Evolutionary conservation across 2,329 filamentous ascomycete genomes (phyloP).

Genomic region (Fusarium buxicola): DNA sequence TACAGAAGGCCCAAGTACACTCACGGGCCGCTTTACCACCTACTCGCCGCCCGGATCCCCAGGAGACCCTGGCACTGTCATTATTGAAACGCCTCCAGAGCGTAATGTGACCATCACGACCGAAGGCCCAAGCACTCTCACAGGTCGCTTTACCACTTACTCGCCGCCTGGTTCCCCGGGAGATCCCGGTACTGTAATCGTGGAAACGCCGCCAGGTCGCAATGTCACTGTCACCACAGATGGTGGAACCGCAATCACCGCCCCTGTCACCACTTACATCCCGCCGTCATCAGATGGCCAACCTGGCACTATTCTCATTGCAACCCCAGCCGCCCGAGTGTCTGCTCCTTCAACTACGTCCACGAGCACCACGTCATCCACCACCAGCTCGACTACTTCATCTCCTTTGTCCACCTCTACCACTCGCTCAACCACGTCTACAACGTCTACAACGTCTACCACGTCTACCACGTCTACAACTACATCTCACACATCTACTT

Average conservation of each 20-base stretch:
- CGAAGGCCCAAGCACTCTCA: conserved; percentile 5
- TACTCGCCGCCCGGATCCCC: neutral
- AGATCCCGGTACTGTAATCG: conserved; percentile 16
- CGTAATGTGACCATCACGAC: conserved; percentile 17
- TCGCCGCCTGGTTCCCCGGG: neutral
- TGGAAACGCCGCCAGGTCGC: conserved; percentile 5
- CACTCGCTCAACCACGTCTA: neutral
- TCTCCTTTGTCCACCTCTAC: neutral
- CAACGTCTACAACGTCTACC: neutral
- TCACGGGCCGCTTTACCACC: conserved; percentile 13
- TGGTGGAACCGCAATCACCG: conserved; percentile 18
- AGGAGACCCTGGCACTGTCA: conserved; percentile 23
- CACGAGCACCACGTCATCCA: neutral
- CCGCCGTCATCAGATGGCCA: conserved; percentile 17
- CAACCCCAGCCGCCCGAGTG: conserved; percentile 18
- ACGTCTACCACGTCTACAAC: neutral
- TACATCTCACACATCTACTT: neutral
- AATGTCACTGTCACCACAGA: conserved; percentile 24
- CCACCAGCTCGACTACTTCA: neutral
- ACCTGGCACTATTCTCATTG: conserved; percentile 27
- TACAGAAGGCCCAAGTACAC: neutral
- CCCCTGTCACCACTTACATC: conserved; percentile 19
- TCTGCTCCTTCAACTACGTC: neutral
- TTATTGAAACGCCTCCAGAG: conserved; percentile 14
- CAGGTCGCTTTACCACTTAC: conserved; percentile 4